Evolutionary conservation across 805 yeast genomes (phyloP), one percentile per base, ranked within the genome.

Genomic region (Saccharomycopsis selenospora): DNA sequence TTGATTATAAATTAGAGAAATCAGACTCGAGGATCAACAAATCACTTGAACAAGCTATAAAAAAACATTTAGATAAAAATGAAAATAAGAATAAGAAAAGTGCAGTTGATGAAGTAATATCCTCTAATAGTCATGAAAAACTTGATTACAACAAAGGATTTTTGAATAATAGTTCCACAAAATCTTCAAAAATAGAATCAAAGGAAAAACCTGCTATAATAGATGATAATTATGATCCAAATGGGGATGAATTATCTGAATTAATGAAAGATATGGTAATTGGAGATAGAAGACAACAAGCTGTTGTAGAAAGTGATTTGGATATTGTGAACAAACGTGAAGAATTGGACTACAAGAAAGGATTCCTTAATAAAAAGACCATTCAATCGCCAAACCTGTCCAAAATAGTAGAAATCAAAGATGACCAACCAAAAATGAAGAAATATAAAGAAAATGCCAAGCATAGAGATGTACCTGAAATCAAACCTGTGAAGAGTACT

Each of bases 111-210:
- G 38, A 33, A 14, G 8, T 20, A 10, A 20, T 33, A 5, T 33
- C 10, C n/a, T 7, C 38, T 14, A 10, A 10, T 10, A 46, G 46
- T 2, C 46, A 38, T 4, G 48, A 40, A 18, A 25, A 29, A 13
- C 27, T 52, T 13, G 36, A 30, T 5, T 52, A 52, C 42, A 49
- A 42, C 13, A 49, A 49, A 36, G 55, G 55, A 5, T 52, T 52
- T 38, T 45, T 52, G 27, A 45, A 43, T 28, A 20, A 41, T 20
- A 25, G 11, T 5, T 23, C n/a, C n/a, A n/a, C n/a, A n/a, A n/a
- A n/a, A n/a, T n/a, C n/a, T n/a, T n/a, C n/a, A n/a, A n/a, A n/a
- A n/a, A n/a, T n/a, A n/a, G n/a, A n/a, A n/a, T n/a, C n/a, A n/a
- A n/a, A n/a, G n/a, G n/a, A n/a, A n/a, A n/a, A n/a, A n/a, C n/a